phyloP scores from a whole-genome alignment of 441 rosid species.

The Mallotus japonicus region DNA sequence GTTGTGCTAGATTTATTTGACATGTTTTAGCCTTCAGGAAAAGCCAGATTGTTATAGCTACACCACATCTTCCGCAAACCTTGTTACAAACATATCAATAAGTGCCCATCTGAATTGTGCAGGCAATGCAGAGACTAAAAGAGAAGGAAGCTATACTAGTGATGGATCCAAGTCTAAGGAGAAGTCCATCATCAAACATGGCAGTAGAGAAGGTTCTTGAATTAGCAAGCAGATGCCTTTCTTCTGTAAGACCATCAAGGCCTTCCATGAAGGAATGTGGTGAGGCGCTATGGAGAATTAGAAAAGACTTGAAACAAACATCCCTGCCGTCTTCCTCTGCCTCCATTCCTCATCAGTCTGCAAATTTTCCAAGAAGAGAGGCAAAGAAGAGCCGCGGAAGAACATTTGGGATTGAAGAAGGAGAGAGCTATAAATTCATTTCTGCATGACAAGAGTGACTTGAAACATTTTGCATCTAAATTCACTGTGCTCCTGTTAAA shows the following conservation, averaged over 20 bases:
- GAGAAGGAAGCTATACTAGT: slow-evolving; percentile 56
- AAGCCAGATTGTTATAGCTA: no score
- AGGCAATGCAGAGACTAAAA: slow-evolving; percentile 73
- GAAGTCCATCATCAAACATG: slow-evolving; percentile 57
- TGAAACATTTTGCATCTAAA: no score
- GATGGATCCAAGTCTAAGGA: slow-evolving; percentile 69
- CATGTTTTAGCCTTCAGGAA: no score
- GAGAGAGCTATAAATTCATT: slow-evolving; percentile 37
- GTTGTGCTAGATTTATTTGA: neutral
- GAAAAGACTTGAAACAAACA: slow-evolving; percentile 54
- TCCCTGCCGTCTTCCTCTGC: slow-evolving; percentile 30
- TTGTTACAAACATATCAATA: neutral
- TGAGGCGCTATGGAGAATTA: slow-evolving; percentile 67
- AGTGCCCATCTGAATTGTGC: slow-evolving; percentile 22
- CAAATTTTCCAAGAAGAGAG: slow-evolving; percentile 40
- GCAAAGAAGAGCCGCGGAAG: slow-evolving; percentile 30
- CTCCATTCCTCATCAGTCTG: slow-evolving; percentile 45
- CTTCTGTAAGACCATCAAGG: slow-evolving; percentile 49
- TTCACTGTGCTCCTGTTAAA: neutral
- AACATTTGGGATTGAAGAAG: slow-evolving; percentile 47
- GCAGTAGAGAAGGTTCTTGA: slow-evolving; percentile 57
- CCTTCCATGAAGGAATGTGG: slow-evolving; percentile 77
- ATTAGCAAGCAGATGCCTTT: slow-evolving; percentile 66
- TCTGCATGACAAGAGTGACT: slow-evolving; percentile 39
- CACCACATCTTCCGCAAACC: no score